Conservation (phyloP, 306 rosid genomes). For the Quercus mongolica region DNA sequence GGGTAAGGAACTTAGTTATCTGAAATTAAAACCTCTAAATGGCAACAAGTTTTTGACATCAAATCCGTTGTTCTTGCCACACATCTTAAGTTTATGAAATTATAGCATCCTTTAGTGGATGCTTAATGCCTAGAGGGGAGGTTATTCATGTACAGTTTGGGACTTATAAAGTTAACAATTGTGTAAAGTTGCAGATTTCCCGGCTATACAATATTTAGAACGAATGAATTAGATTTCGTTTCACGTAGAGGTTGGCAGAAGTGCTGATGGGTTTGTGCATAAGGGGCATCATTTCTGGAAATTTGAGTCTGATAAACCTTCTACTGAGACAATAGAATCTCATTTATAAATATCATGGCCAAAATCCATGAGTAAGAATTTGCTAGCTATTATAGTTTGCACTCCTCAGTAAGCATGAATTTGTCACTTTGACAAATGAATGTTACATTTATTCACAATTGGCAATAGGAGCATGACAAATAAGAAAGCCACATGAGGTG, state of each 20-base stretch:
- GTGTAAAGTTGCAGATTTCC: not conserved
- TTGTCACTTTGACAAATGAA: slow-evolving; percentile 18
- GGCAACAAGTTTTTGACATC: not conserved
- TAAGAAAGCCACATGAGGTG: slow-evolving; percentile 7
- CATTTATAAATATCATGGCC: slow-evolving; percentile 7
- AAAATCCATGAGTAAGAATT: not conserved
- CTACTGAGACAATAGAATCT: not conserved
- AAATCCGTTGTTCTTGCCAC: not conserved
- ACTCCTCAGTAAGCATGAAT: slow-evolving; percentile 1
- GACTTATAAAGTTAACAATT: not conserved
- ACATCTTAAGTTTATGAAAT: not conserved
- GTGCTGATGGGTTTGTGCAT: not conserved
- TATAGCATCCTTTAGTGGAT: not conserved
- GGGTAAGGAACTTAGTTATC: not conserved
- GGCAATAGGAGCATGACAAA: slow-evolving; percentile 10
- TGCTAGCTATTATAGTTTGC: slow-evolving; percentile 12
- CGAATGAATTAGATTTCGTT: not conserved
- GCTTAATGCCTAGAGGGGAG: not conserved
- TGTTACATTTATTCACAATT: slow-evolving; percentile 27
- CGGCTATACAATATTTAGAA: not conserved
- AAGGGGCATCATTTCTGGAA: slow-evolving; percentile 11
- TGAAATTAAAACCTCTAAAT: not conserved
- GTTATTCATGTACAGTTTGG: not conserved
- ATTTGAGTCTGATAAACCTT: slow-evolving; percentile 11
- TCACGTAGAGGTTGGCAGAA: not conserved